These are phyloP conservation scores for Hsuehochloa calcarea DNA, from an alignment of 176 grass and related monocot species.

Conservation along the genomic window DNA sequence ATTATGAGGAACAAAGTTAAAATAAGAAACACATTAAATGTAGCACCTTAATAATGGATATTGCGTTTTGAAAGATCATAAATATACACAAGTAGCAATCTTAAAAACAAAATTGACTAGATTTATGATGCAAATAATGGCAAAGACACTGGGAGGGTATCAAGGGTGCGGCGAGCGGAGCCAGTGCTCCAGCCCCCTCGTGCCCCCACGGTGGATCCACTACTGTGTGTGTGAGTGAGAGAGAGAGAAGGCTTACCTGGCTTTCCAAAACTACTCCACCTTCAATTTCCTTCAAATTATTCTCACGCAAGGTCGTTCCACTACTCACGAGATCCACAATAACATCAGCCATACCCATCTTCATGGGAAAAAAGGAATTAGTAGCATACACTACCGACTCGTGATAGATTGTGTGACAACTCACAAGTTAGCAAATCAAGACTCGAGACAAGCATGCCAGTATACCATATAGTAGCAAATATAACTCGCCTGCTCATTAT, in stretches of 20 bases:
- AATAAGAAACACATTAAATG: too few relatives aligned
- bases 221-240: not conserved
- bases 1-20: too few relatives aligned
- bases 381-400: not conserved
- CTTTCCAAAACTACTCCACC: slow-evolving; percentile 85
- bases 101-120: too few relatives aligned
- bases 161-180: too few relatives aligned
- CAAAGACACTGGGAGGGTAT: too few relatives aligned
- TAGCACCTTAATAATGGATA: too few relatives aligned
- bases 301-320: slow-evolving; percentile 86
- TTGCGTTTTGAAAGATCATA: too few relatives aligned
- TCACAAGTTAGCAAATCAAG: not conserved
- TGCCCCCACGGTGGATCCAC: too few relatives aligned
- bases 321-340: slow-evolving; percentile 99
- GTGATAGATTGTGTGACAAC: not conserved
- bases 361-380: slow-evolving; percentile 20
- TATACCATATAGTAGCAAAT: slow-evolving; percentile 21
- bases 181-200: too few relatives aligned
- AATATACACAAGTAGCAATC: too few relatives aligned
- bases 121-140: too few relatives aligned
- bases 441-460: not conserved
- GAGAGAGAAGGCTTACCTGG: slow-evolving; percentile 55
- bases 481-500: not conserved
- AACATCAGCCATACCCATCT: slow-evolving; percentile 97
- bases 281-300: slow-evolving; percentile 97